Percentiles rank a stretch among this genome's conserved stretches.
These are phyloP conservation scores for Alisma plantagoaquatica DNA, from an alignment of 106 monocot species.

Conservation along the genomic window DNA sequence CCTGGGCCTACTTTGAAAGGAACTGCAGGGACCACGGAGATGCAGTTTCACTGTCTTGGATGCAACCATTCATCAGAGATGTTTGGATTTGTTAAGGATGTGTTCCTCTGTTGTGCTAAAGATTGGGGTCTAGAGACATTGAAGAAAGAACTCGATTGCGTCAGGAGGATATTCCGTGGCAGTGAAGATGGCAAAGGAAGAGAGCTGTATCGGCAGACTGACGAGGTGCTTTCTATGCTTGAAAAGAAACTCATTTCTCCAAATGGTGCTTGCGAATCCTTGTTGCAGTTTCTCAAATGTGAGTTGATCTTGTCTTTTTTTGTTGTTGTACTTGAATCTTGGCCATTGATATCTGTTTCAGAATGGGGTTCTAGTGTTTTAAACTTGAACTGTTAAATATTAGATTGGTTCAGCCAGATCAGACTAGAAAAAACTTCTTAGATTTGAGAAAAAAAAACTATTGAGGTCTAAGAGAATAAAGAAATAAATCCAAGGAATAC, in stretches of 20 bases:
- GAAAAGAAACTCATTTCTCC: conserved; percentile 58
- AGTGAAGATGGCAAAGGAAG: conserved; percentile 82
- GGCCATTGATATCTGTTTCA: too few species aligned
- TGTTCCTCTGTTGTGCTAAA: conserved; percentile 84
- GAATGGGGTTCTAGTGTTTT: too few species aligned
- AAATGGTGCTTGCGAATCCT: conserved; percentile 40
- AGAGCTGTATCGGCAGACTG: conserved; percentile 51
- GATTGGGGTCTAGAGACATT: conserved; percentile 74
- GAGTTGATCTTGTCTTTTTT: too few species aligned
- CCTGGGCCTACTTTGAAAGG: conserved; percentile 63
- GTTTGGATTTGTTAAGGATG: conserved; percentile 97
- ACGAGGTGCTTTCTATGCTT: conserved; percentile 51
- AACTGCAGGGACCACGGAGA: conserved; percentile 53
- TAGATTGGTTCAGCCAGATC: too few species aligned
- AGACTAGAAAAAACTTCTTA: too few species aligned
- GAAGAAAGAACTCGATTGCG: conserved; percentile 84
- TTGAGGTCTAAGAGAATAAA: too few species aligned
- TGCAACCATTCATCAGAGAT: conserved; percentile 88
- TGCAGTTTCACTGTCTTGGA: conserved; percentile 89
- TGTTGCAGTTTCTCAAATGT: conserved; percentile 90
- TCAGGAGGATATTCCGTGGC: conserved; percentile 63
- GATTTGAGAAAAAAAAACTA: too few species aligned
- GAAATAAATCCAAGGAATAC: too few species aligned
- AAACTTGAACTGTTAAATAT: too few species aligned
- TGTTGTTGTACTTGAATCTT: too few species aligned